Evolutionary conservation across 1,284 basidiomycete genomes (phyloP).

Genomic region (Marasmius fiardii): DNA sequence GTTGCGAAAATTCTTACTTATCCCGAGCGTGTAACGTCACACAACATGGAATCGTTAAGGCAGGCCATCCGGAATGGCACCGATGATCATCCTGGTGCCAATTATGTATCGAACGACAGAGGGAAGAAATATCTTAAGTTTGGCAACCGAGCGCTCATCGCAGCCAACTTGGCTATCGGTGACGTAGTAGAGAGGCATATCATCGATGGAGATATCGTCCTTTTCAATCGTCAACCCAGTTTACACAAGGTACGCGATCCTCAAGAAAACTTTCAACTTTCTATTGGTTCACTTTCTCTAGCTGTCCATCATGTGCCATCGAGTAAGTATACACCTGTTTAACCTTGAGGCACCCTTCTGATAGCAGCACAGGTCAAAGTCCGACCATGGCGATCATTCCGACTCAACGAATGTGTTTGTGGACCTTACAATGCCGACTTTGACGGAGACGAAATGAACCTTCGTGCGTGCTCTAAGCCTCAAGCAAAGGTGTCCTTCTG

Average conservation of each 20-base stretch:
- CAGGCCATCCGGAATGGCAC: conserved; percentile 87
- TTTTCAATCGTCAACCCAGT: conserved; percentile 99
- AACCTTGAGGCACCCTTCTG: conserved; percentile 1
- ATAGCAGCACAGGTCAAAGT: conserved; percentile 66
- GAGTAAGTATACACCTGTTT: conserved; percentile 47
- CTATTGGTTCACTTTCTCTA: conserved; percentile 36
- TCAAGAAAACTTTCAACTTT: neutral
- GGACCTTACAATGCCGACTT: conserved; percentile 99
- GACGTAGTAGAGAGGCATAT: conserved; percentile 95
- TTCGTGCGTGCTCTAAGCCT: conserved; percentile 59
- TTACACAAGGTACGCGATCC: conserved; percentile 76
- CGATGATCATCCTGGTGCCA: conserved; percentile 94
- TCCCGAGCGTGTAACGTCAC: conserved; percentile 91
- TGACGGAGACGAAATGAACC: conserved; percentile 99
- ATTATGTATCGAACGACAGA: conserved; percentile 82
- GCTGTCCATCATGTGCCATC: conserved; percentile 99
- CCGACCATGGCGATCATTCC: conserved; percentile 96
- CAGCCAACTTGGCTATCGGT: conserved; percentile 77
- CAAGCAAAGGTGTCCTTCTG: neutral
- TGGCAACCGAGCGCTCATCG: conserved; percentile 72
- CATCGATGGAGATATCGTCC: conserved; percentile 93
- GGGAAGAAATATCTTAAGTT: conserved; percentile 88
- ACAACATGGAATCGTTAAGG: conserved; percentile 84
- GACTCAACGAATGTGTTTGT: conserved; percentile 99
- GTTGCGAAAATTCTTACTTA: conserved; percentile 97